Percentiles rank a stretch among this genome's conserved stretches.
Conservation (phyloP, 768 basidiomycete genomes). For the Agrocybe chaxingu region DNA sequence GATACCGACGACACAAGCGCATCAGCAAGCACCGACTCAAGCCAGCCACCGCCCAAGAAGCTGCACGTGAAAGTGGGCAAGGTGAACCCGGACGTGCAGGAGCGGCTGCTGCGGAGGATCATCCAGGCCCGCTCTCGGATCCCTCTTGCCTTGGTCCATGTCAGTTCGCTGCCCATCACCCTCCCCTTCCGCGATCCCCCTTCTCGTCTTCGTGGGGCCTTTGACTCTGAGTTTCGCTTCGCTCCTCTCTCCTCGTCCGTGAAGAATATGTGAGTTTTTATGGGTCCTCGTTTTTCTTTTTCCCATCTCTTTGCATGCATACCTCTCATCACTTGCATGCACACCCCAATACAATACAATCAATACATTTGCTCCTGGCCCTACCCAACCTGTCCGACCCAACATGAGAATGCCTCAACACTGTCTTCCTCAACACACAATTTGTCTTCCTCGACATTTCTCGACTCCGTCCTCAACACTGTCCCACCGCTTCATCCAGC, state of each 20-base stretch:
- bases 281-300: constrained; percentile 10
- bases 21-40: background rate
- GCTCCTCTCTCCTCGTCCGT: constrained; percentile 1
- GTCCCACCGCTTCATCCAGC: too few species aligned
- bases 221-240: too few species aligned
- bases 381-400: background rate
- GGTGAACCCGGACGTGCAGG: constrained; percentile 19
- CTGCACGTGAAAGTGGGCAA: constrained; percentile 6
- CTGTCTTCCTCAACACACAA: too few species aligned
- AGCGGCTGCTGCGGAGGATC: constrained; percentile 20
- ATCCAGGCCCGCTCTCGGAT: constrained; percentile 10
- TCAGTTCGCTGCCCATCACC: constrained; percentile 7
- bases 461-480: too few species aligned
- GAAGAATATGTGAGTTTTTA: constrained; percentile 13
- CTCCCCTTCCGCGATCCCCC: background rate
- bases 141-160: background rate
- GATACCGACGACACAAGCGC: background rate
- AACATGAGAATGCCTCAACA: constrained; percentile 1
- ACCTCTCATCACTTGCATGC: too few species aligned
- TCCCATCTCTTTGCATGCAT: constrained; percentile 15
- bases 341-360: too few species aligned
- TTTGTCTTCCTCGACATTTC: too few species aligned
- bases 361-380: background rate
- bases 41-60: background rate
- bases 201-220: background rate